Evolutionary conservation across 2,329 filamentous ascomycete genomes (phyloP), one percentile per base, ranked within the genome.

Genomic region (Colletotrichum tanaceti): DNA sequence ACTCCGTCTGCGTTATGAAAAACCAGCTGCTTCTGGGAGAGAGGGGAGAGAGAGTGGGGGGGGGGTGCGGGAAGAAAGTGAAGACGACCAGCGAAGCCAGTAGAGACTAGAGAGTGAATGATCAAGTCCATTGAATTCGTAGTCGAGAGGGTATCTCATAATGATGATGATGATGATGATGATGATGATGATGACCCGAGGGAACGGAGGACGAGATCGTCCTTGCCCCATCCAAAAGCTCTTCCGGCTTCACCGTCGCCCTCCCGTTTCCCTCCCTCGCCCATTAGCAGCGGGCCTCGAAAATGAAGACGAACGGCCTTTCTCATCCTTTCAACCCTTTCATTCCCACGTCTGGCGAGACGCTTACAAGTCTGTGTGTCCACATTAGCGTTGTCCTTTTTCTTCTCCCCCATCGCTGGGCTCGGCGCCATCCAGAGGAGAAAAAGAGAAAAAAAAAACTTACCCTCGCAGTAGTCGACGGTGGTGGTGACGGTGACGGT

Each of bases 401-500:
- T n/a, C n/a, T n/a, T n/a, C n/a, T n/a, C n/a, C n/a, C n/a, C n/a
- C 28, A 2, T 22, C 14, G 4, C n/a, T 7, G 5, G 9, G 6
- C 13, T 20, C 18, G 7, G 32, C 18, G 13, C 10, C 2, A 2
- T 13, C 11, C 18, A n/a, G 4, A n/a, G n/a, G n/a, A n/a, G n/a
- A n/a, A n/a, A n/a, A n/a, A n/a, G n/a, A n/a, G n/a, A n/a, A 2
- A 11, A 32, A 4, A 2, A 11, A 22, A 3, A 55, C 65, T 65
- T 38, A 68, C 65, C 79, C 64, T 81, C 79, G 75, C 81, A 83
- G 73, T 76, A 79, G 74, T 82, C 79, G 72, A 75, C 73, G 57
- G 80, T 82, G 66, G 76, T 78, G 66, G 81, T 83, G 64, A 81
- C 78, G 38, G 80, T 83, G 63, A 76, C 74, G 67, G 81, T 83